These are phyloP conservation scores for Abrus precatorius DNA, from an alignment of 306 rosid genomes.

Conservation along the genomic window DNA sequence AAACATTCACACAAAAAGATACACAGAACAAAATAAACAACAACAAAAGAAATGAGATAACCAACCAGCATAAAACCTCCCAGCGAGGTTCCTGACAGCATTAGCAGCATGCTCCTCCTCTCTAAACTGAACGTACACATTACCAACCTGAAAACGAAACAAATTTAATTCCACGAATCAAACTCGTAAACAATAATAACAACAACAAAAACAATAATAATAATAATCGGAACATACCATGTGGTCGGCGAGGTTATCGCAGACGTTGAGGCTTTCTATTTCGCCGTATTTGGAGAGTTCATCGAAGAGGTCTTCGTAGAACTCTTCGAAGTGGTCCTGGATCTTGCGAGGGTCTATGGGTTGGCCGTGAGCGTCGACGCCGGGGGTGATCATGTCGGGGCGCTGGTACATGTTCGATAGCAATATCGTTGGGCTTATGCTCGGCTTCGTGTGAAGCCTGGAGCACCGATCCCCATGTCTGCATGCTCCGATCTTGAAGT, in stretches of 20 bases:
- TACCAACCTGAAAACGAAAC: conserved; percentile 65
- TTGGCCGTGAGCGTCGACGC: conserved; percentile 69
- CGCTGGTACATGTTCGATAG: conserved; percentile 85
- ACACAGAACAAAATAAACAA: not conserved
- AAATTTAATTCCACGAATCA: too few species aligned
- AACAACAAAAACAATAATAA: too few species aligned
- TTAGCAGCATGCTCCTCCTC: conserved; percentile 79
- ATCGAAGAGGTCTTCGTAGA: conserved; percentile 75
- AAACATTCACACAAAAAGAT: not conserved
- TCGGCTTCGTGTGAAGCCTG: conserved; percentile 76
- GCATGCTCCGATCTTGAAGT: conserved; percentile 86
- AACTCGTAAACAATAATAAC: too few species aligned
- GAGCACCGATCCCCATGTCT: conserved; percentile 82
- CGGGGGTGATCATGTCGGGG: conserved; percentile 80
- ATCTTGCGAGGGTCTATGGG: conserved; percentile 71
- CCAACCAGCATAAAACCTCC: conserved; percentile 77
- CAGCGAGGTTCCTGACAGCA: conserved; percentile 64
- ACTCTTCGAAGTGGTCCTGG: conserved; percentile 75
- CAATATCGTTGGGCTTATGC: conserved; percentile 72
- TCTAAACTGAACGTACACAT: conserved; percentile 78
- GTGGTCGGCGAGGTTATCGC: conserved; percentile 83
- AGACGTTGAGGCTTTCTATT: conserved; percentile 73
- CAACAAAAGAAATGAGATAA: not conserved
- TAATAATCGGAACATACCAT: conserved; percentile 50
- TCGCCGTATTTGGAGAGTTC: conserved; percentile 76